Conservation (phyloP, 495 filamentous ascomycete genomes). For the Penicillium salamii region DNA sequence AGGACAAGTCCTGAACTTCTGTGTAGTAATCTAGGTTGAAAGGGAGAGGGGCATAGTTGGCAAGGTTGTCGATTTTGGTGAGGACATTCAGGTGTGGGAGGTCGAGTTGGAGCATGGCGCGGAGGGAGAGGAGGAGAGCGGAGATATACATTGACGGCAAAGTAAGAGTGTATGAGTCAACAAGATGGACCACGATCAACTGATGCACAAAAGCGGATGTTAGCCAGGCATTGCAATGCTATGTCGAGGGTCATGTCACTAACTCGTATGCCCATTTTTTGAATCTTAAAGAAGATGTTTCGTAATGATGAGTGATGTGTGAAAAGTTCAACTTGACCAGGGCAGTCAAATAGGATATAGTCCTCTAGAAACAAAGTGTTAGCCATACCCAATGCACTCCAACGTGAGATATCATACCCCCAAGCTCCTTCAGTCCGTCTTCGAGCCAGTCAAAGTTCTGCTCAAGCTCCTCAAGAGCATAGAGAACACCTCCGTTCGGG, state of each 20-base stretch:
- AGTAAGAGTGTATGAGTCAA: conserved; percentile 87
- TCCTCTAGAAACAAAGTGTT: conserved; percentile 56
- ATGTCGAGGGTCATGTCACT: conserved; percentile 18
- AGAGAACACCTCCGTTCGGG: conserved; percentile 88
- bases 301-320: conserved; percentile 88
- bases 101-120: conserved; percentile 97
- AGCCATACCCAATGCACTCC: neutral
- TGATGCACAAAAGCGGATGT: conserved; percentile 30
- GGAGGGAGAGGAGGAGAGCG: conserved; percentile 83
- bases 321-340: conserved; percentile 94
- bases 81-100: conserved; percentile 93
- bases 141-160: conserved; percentile 93
- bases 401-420: conserved; percentile 36
- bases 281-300: conserved; percentile 83
- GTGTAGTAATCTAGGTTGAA: conserved; percentile 97
- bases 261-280: conserved; percentile 92
- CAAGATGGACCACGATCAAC: conserved; percentile 87
- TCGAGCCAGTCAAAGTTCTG: conserved; percentile 89
- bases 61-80: conserved; percentile 93
- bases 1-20: conserved; percentile 89
- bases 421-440: conserved; percentile 68
- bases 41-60: conserved; percentile 73
- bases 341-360: conserved; percentile 94
- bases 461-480: conserved; percentile 93
- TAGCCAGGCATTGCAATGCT: conserved; percentile 5